A percentile compares a stretch with the other conserved stretches of the same genome.
These are phyloP conservation scores for Pinus albicaulis DNA, from an alignment of 75 land plant genomes.

Conservation along the genomic window DNA sequence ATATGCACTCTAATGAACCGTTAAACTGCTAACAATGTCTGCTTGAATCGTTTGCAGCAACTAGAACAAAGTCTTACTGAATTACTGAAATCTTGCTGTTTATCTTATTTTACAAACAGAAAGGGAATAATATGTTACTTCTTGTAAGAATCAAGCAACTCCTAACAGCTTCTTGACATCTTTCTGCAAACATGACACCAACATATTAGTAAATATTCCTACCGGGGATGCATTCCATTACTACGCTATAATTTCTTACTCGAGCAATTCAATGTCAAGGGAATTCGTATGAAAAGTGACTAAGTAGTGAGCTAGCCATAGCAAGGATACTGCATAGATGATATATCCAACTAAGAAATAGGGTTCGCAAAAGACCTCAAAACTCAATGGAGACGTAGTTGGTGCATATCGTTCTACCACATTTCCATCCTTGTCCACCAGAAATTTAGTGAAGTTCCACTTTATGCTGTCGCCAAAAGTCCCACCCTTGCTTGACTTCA, in stretches of 20 bases:
- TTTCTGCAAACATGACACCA: slow-evolving; percentile 4
- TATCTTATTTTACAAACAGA: not conserved
- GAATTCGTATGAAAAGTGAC: not conserved
- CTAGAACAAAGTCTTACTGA: not conserved
- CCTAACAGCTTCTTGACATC: slow-evolving; percentile 13
- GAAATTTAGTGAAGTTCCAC: slow-evolving; percentile 91
- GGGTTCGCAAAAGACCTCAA: slow-evolving; percentile 38
- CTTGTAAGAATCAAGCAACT: slow-evolving; percentile 1
- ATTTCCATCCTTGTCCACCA: slow-evolving; percentile 75
- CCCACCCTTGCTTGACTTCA: slow-evolving; percentile 77
- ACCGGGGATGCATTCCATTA: not conserved
- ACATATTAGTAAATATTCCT: not conserved
- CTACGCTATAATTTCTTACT: not conserved
- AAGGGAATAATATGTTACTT: not conserved
- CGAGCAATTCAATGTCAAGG: not conserved
- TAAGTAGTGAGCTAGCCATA: not conserved
- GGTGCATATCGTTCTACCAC: slow-evolving; percentile 91
- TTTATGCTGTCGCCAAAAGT: slow-evolving; percentile 72
- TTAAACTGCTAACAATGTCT: too few relatives aligned
- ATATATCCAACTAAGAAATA: not conserved
- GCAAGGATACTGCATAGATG: not conserved
- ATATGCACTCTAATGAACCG: too few relatives aligned
- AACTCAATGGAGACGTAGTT: slow-evolving; percentile 67
- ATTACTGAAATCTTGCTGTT: not conserved
- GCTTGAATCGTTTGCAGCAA: not conserved